Percentiles rank a stretch among this genome's conserved stretches.
phyloP scores from a whole-genome alignment of 116 monocot species.

The Phalaenopsis hybrid region DNA sequence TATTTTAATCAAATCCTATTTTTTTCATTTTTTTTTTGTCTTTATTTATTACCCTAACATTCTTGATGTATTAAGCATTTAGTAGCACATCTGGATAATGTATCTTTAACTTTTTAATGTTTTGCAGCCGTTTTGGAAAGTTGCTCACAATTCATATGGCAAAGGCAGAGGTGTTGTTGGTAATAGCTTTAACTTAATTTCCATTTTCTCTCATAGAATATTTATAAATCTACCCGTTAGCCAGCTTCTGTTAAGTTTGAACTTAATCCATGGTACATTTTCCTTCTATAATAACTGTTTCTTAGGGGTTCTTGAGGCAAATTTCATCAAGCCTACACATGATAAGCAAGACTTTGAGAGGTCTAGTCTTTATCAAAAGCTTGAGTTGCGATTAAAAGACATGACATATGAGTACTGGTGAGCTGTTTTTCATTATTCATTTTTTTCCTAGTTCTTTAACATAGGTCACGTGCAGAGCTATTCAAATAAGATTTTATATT shows the following conservation, averaged over 20 bases:
- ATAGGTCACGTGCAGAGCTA: background rate
- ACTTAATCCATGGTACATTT: background rate
- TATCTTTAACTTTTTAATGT: background rate
- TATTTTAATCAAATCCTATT: background rate
- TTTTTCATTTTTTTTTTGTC: background rate
- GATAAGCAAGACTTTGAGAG: slow-evolving; percentile 71
- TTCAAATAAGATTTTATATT: background rate
- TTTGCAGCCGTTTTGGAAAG: slow-evolving; percentile 36
- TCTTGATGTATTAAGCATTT: slow-evolving; percentile 1
- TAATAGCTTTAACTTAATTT: slow-evolving; percentile 11
- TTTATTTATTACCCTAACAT: background rate
- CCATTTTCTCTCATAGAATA: background rate
- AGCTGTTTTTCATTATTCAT: slow-evolving; percentile 3
- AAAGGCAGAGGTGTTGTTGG: slow-evolving; percentile 49
- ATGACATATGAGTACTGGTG: slow-evolving; percentile 68
- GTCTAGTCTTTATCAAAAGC: slow-evolving; percentile 45
- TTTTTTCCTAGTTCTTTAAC: background rate
- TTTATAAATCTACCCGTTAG: background rate
- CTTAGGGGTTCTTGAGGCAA: slow-evolving; percentile 54
- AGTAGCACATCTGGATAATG: background rate
- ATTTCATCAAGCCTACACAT: slow-evolving; percentile 65
- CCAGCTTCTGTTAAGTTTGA: background rate
- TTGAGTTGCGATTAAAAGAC: slow-evolving; percentile 49
- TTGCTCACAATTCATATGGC: background rate
- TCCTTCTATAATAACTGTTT: slow-evolving; percentile 4